A percentile compares a stretch with the other conserved stretches of the same genome.
Evolutionary conservation across 2,329 filamentous ascomycete genomes (phyloP).

Genomic region (Leptographium flavum): DNA sequence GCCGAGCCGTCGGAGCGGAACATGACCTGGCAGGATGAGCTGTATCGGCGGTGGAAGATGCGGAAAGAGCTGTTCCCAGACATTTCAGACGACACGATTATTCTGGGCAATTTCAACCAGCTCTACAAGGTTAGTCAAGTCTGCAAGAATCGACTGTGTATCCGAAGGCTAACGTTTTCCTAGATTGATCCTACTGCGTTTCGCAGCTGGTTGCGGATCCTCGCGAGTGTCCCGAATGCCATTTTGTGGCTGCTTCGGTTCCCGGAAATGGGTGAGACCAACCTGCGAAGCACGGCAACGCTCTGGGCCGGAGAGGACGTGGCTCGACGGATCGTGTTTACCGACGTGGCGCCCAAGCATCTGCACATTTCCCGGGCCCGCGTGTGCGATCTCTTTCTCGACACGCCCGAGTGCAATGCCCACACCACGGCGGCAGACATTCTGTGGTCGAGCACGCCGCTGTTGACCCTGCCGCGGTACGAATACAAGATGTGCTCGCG

Average conservation of each 20-base stretch:
- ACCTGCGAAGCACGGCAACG: conserved; percentile 66
- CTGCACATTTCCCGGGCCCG: conserved; percentile 86
- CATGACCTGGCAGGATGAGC: conserved; percentile 73
- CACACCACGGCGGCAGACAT: conserved; percentile 96
- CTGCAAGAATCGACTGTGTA: neutral
- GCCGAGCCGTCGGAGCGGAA: conserved; percentile 47
- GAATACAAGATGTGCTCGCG: conserved; percentile 98
- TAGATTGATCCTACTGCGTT: conserved; percentile 98
- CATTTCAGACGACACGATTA: conserved; percentile 69
- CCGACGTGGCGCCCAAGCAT: conserved; percentile 89
- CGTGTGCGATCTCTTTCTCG: conserved; percentile 86
- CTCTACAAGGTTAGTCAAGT: conserved; percentile 68
- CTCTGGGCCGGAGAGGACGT: conserved; percentile 77
- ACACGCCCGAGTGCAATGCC: conserved; percentile 95
- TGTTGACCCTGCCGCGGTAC: conserved; percentile 82
- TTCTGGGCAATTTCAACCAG: conserved; percentile 96
- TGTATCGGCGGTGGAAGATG: conserved; percentile 75
- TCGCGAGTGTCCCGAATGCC: conserved; percentile 71
- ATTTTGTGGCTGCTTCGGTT: conserved; percentile 95
- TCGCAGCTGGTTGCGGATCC: conserved; percentile 85
- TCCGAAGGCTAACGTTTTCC: neutral
- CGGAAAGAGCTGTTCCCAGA: conserved; percentile 81
- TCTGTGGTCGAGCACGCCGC: conserved; percentile 86
- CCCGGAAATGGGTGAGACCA: conserved; percentile 79
- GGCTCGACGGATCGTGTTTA: conserved; percentile 79